These are phyloP conservation scores for Teunomyces barrocoloradensis DNA, from an alignment of 805 yeast genomes.

Conservation along the genomic window DNA sequence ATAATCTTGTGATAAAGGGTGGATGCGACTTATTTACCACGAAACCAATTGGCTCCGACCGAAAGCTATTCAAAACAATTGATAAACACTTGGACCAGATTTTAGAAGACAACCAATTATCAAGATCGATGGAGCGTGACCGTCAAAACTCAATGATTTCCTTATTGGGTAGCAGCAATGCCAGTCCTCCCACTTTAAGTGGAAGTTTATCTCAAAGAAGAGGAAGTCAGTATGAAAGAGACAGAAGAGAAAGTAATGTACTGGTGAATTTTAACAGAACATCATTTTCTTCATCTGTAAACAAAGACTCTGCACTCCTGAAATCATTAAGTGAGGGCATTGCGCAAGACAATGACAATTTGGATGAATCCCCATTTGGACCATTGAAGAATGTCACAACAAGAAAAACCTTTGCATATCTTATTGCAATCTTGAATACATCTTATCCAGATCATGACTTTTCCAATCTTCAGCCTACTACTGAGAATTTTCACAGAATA, in stretches of 20 bases:
- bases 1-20: slow-evolving; percentile 60
- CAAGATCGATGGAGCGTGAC: slow-evolving; percentile 37
- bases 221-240: slow-evolving; percentile 17
- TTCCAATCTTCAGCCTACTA: slow-evolving; percentile 80
- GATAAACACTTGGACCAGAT: slow-evolving; percentile 72
- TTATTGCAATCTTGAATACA: slow-evolving; percentile 86
- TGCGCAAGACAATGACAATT: slow-evolving; percentile 11
- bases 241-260: background rate
- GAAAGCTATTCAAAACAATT: slow-evolving; percentile 81
- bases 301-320: slow-evolving; percentile 15
- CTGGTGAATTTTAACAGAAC: slow-evolving; percentile 19
- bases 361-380: slow-evolving; percentile 77
- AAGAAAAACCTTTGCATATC: slow-evolving; percentile 83
- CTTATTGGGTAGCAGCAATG: slow-evolving; percentile 34
- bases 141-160: slow-evolving; percentile 36
- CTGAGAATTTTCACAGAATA: slow-evolving; percentile 42
- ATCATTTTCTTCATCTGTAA: background rate
- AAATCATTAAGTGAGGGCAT: slow-evolving; percentile 21
- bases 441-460: slow-evolving; percentile 97
- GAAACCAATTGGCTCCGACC: slow-evolving; percentile 86
- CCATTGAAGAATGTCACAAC: slow-evolving; percentile 84
- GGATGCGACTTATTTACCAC: slow-evolving; percentile 94
- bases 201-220: slow-evolving; percentile 13
- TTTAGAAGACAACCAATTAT: slow-evolving; percentile 43
- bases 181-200: slow-evolving; percentile 26